These are phyloP conservation scores for Suillus ampliporus DNA, from an alignment of 768 basidiomycete species.

Conservation along the genomic window DNA sequence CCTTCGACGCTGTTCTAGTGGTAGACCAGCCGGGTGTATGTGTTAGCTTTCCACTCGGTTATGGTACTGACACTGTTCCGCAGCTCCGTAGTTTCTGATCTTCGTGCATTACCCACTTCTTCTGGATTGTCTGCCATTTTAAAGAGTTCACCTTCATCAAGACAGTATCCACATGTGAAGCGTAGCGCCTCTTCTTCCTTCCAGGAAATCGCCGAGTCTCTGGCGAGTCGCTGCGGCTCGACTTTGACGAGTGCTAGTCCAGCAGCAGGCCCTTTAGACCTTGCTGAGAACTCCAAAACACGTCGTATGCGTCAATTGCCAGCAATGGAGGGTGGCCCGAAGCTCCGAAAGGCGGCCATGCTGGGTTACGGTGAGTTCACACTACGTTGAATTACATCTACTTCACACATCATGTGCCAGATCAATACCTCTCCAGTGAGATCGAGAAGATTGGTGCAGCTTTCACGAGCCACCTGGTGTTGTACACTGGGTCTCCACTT, in stretches of 20 bases:
- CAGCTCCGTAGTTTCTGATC: constrained; percentile 82
- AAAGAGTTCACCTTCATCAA: constrained; percentile 53
- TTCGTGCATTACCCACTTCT: constrained; percentile 60
- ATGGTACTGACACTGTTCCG: constrained; percentile 10
- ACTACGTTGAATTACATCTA: neutral
- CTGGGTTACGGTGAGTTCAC: constrained; percentile 56
- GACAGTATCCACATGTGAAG: constrained; percentile 68
- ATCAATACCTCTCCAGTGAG: constrained; percentile 50
- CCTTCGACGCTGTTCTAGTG: constrained; percentile 68
- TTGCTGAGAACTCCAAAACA: constrained; percentile 53
- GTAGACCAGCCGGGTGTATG: constrained; percentile 77
- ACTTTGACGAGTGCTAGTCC: constrained; percentile 48
- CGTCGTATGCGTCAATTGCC: constrained; percentile 64
- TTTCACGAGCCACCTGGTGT: constrained; percentile 67
- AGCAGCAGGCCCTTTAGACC: constrained; percentile 40
- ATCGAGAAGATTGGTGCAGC: constrained; percentile 53
- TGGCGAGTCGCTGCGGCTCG: constrained; percentile 62
- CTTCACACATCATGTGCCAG: constrained; percentile 36
- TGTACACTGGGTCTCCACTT: constrained; percentile 63
- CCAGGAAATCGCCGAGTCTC: constrained; percentile 44
- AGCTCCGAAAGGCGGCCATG: constrained; percentile 53
- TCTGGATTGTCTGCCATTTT: constrained; percentile 56
- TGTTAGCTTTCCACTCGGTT: constrained; percentile 16
- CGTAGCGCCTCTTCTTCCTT: constrained; percentile 33
- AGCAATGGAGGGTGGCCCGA: constrained; percentile 44